These are phyloP conservation scores for Heterobasidion annosum DNA, from an alignment of 1,284 basidiomycete species.

Conservation along the genomic window DNA sequence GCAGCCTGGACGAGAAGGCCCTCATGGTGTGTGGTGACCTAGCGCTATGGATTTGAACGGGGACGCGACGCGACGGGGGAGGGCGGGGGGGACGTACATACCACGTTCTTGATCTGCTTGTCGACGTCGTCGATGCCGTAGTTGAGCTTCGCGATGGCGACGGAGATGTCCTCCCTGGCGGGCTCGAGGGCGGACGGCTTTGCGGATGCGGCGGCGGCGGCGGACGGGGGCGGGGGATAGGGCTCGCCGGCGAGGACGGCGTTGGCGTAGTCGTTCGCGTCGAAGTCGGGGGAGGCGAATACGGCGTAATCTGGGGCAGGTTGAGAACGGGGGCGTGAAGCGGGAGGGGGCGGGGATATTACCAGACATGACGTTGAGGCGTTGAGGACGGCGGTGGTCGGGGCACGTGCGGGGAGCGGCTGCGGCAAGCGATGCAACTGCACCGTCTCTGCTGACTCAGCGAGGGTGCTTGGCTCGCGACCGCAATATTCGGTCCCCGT, in stretches of 20 bases:
- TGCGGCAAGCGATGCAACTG: not conserved
- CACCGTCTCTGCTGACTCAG: not conserved
- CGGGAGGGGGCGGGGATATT: not conserved
- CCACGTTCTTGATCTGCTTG: slow-evolving; percentile 78
- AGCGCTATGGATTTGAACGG: not conserved
- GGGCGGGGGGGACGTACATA: slow-evolving; percentile 29
- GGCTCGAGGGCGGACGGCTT: slow-evolving; percentile 39
- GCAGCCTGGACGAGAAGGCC: slow-evolving; percentile 66
- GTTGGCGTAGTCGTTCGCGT: slow-evolving; percentile 84
- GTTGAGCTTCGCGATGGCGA: slow-evolving; percentile 78
- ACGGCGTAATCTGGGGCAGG: slow-evolving; percentile 47
- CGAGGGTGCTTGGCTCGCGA: too few relatives aligned
- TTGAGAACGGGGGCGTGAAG: not conserved
- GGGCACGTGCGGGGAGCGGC: too few relatives aligned
- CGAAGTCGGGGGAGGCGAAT: slow-evolving; percentile 65
- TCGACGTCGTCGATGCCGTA: slow-evolving; percentile 83
- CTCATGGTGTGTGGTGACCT: slow-evolving; percentile 71
- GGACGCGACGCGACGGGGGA: not conserved
- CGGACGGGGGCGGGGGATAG: slow-evolving; percentile 40
- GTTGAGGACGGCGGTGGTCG: too few relatives aligned
- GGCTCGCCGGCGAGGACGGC: slow-evolving; percentile 74
- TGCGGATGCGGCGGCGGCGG: slow-evolving; percentile 12
- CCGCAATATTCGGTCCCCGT: too few relatives aligned
- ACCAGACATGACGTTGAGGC: not conserved
- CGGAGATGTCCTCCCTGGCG: slow-evolving; percentile 78